These are phyloP conservation scores for Mycocentrospora acerina DNA, from an alignment of 2,329 filamentous ascomycete species.

Conservation along the genomic window DNA sequence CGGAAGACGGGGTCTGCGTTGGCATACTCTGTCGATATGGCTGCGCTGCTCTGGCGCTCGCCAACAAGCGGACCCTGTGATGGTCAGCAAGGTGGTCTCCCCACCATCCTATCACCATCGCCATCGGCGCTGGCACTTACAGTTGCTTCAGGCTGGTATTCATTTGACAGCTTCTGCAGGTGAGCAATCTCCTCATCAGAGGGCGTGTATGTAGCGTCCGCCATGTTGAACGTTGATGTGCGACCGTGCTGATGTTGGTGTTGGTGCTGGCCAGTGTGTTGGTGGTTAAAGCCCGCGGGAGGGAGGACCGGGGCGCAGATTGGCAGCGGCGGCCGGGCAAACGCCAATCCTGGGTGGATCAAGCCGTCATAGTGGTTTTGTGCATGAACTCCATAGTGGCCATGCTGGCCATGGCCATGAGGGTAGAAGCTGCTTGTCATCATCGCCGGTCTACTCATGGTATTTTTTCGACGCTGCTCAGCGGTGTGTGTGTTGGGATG, in stretches of 20 bases:
- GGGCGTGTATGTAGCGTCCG: constrained; percentile 36
- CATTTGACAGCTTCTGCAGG: constrained; percentile 63
- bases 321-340: constrained; percentile 45
- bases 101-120: background rate
- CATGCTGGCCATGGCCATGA: constrained; percentile 16
- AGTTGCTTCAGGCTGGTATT: constrained; percentile 59
- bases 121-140: constrained; percentile 47
- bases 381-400: constrained; percentile 27
- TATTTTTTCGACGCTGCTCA: constrained; percentile 2
- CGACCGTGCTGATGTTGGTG: constrained; percentile 26
- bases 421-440: constrained; percentile 28
- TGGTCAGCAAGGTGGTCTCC: constrained; percentile 17
- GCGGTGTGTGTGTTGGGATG: constrained; percentile 8
- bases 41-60: constrained; percentile 71
- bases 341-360: constrained; percentile 32
- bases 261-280: constrained; percentile 36
- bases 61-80: constrained; percentile 79
- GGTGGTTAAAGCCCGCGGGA: constrained; percentile 36
- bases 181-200: constrained; percentile 60
- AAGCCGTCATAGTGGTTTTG: constrained; percentile 25
- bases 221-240: constrained; percentile 40
- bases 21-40: constrained; percentile 82
- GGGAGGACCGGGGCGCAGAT: constrained; percentile 44
- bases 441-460: constrained; percentile 36
- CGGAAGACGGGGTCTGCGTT: constrained; percentile 83